A percentile compares a stretch with the other conserved stretches of the same genome.
Conservation (phyloP, 208 protist genomes). For the Zelonia costaricensis region DNA sequence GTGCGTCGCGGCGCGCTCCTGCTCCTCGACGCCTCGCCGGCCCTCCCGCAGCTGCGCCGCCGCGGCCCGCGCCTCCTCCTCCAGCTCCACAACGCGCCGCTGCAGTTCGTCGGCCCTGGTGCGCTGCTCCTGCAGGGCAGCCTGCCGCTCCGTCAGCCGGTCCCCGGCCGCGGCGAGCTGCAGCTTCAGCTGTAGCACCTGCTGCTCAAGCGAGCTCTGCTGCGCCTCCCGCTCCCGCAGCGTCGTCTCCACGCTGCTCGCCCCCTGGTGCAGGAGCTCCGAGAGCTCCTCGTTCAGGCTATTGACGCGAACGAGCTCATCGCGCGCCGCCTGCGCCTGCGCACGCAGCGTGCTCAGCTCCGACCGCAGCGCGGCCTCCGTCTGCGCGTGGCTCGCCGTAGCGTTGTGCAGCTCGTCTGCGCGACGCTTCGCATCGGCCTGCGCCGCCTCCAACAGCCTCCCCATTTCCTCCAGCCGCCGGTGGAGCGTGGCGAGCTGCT, state of each 20-base stretch:
- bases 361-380: constrained; percentile 9
- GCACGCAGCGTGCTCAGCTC: constrained; percentile 10
- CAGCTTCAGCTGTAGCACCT: constrained; percentile 35
- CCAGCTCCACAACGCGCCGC: constrained; percentile 26
- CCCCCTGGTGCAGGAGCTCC: constrained; percentile 49
- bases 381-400: constrained; percentile 4
- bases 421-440: constrained; percentile 27
- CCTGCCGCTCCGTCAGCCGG: constrained; percentile 27
- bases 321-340: constrained; percentile 21
- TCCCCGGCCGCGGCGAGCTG: constrained; percentile 30
- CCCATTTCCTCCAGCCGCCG: constrained; percentile 32
- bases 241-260: constrained; percentile 44
- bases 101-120: constrained; percentile 14
- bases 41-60: constrained; percentile 20
- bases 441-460: constrained; percentile 26
- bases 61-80: constrained; percentile 12
- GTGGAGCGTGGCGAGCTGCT: constrained; percentile 29
- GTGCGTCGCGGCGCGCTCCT: constrained; percentile 17
- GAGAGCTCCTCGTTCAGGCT: constrained; percentile 45
- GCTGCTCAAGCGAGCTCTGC: constrained; percentile 22
- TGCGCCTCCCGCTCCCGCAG: constrained; percentile 37
- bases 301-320: constrained; percentile 21
- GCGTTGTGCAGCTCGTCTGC: constrained; percentile 13
- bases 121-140: constrained; percentile 10
- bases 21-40: constrained; percentile 19